Conservation (phyloP, 1,284 basidiomycete genomes). For the Puccinia polysora region DNA sequence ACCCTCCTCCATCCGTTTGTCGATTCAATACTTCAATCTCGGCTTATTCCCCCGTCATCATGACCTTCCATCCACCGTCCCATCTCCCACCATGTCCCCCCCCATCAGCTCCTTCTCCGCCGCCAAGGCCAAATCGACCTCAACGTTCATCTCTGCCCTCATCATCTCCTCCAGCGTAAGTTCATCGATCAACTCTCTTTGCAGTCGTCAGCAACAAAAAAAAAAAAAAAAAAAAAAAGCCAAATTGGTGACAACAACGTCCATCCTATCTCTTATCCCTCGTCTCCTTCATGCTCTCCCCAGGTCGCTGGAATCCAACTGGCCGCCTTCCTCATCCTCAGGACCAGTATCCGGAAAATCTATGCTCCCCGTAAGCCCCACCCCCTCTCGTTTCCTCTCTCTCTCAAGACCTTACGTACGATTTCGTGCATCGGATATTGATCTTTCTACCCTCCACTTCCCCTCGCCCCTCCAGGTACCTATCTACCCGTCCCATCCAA, state of each 20-base stretch:
- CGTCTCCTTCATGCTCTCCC: background rate
- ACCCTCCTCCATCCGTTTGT: background rate
- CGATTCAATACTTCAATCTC: background rate
- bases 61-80: background rate
- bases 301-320: constrained; percentile 51
- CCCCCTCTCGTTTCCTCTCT: constrained; percentile 51
- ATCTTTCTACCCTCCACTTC: background rate
- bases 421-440: background rate
- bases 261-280: background rate
- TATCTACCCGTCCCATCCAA: constrained; percentile 45
- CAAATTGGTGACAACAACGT: too few species aligned
- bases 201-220: background rate
- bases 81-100: background rate
- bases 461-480: background rate
- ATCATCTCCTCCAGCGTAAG: constrained; percentile 24
- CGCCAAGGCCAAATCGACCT: constrained; percentile 24
- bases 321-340: constrained; percentile 53
- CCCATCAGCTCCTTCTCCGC: constrained; percentile 35
- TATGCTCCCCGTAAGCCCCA: constrained; percentile 53
- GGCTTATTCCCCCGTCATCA: background rate
- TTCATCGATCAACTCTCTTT: background rate
- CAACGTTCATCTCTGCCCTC: constrained; percentile 30
- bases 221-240: background rate
- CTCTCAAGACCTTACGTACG: constrained; percentile 45
- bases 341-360: constrained; percentile 53